Conservation (phyloP, 768 basidiomycete species). For the Boletus speciosus region DNA sequence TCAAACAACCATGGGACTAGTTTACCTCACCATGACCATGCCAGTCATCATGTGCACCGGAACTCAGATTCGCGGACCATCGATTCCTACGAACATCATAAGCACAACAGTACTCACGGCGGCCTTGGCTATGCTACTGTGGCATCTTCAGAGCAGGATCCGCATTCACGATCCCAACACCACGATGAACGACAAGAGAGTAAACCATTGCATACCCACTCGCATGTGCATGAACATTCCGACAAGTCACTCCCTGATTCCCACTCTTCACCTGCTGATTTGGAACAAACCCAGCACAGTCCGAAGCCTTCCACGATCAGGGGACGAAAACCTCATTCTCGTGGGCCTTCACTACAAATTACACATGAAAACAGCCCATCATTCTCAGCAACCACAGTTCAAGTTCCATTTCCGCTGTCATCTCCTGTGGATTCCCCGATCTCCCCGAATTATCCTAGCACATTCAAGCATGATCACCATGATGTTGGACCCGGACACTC, state of each 20-base stretch:
- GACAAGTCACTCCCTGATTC: constrained; percentile 17
- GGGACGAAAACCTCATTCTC: constrained; percentile 36
- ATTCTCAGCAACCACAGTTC: constrained; percentile 17
- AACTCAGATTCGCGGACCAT: constrained; percentile 11
- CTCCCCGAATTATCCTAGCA: constrained; percentile 59
- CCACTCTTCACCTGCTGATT: constrained; percentile 8
- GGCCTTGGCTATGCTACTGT: constrained; percentile 16
- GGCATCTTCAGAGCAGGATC: constrained; percentile 9
- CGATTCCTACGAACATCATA: constrained; percentile 9
- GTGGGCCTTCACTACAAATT: constrained; percentile 40
- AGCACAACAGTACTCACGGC: constrained; percentile 10
- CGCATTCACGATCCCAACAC: constrained; percentile 28
- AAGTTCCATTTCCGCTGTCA: constrained; percentile 26
- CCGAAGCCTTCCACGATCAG: constrained; percentile 19
- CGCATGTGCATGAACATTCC: constrained; percentile 30
- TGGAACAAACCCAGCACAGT: constrained; percentile 6
- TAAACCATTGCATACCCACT: constrained; percentile 22
- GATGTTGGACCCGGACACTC: constrained; percentile 38
- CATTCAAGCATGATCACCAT: constrained; percentile 43
- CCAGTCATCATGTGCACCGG: constrained; percentile 19
- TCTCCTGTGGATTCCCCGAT: constrained; percentile 47
- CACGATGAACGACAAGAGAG: constrained; percentile 24
- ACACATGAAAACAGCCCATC: constrained; percentile 23
- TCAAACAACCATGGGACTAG: constrained; percentile 8
- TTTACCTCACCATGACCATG: constrained; percentile 19